Base-by-base conservation (phyloP, 768 basidiomycete genomes). In the Gloeophyllum trabeum region DNA sequence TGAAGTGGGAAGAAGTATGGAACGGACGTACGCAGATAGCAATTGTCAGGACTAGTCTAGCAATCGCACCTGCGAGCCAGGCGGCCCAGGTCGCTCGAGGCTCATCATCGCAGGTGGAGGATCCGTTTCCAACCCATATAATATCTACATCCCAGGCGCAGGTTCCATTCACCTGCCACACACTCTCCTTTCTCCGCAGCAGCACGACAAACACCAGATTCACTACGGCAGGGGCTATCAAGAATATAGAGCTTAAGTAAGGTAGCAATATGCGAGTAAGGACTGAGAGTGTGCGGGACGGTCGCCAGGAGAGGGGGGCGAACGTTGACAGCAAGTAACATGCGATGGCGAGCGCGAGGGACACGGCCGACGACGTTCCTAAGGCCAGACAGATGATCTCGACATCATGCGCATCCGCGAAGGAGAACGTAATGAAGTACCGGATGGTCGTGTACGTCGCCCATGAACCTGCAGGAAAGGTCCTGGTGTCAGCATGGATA, bases 81-180 rank as follows among this genome's bases (percentile, higher is more conserved):
- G 61, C 57, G 1, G 63, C 60, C 67, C 74, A 77, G 2, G 65
- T 44, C 4, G 66, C n/a, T 61, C 3, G 65, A 58, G 26, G 50
- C 37, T 14, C 36, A 41, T 24, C 56, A 42, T 37, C 48, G n/a
- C 35, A 54, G 66, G 41, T 44, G 43, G 41, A 44, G 51, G n/a
- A 37, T 46, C 55, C 60, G 0, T 52, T 51, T 10, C 65, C 62
- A 4, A 73, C 69, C 84, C 84, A 87, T 6, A 78, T 60, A 34
- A 77, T 63, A 52, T 86, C 84, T 34, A 84, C 61, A 47, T 82
- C 77, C 61, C 81, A 65, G 35, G 61, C 57, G 45, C 84, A 86
- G n/a, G 75, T 68, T 35, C 56, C 55, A 19, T 52, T 54, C 26
- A 63, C 50, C 63, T 63, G 22, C 54, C 26, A 41, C 64, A 56